A percentile compares a stretch with the other conserved stretches of the same genome.
These are phyloP conservation scores for Exophiala phaeomuriformis DNA, from an alignment of 2,329 filamentous ascomycete species.

Conservation along the genomic window DNA sequence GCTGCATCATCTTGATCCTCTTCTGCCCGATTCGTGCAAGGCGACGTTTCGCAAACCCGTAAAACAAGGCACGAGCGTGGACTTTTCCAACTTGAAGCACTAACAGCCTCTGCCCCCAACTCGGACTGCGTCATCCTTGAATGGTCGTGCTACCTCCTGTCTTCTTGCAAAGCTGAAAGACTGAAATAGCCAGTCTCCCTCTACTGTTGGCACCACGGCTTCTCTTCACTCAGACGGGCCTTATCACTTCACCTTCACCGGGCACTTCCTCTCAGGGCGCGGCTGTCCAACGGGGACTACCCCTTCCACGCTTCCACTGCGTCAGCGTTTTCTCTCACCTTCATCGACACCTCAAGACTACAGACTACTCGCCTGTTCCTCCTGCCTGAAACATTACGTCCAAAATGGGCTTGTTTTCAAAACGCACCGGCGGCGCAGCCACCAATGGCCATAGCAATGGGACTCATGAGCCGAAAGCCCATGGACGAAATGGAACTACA, in stretches of 20 bases:
- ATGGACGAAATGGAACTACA: not conserved
- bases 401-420: slow-evolving; percentile 20
- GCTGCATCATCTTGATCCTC: not conserved
- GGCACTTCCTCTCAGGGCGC: not conserved
- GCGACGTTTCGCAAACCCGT: slow-evolving; percentile 2
- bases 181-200: not conserved
- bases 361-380: not conserved
- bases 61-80: slow-evolving; percentile 6
- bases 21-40: not conserved
- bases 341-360: not conserved
- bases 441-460: not conserved
- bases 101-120: not conserved
- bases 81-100: not conserved
- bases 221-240: not conserved
- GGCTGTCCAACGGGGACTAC: not conserved
- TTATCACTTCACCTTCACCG: not conserved
- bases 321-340: not conserved
- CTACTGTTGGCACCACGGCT: not conserved
- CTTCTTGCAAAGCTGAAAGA: not conserved
- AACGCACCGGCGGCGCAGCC: slow-evolving; percentile 4
- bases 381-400: not conserved
- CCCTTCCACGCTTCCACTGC: not conserved
- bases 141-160: not conserved
- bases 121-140: slow-evolving; percentile 1
- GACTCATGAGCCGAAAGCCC: not conserved